These are phyloP conservation scores for Monosporozyma unispora DNA, from an alignment of 805 yeast species.

Conservation along the genomic window DNA sequence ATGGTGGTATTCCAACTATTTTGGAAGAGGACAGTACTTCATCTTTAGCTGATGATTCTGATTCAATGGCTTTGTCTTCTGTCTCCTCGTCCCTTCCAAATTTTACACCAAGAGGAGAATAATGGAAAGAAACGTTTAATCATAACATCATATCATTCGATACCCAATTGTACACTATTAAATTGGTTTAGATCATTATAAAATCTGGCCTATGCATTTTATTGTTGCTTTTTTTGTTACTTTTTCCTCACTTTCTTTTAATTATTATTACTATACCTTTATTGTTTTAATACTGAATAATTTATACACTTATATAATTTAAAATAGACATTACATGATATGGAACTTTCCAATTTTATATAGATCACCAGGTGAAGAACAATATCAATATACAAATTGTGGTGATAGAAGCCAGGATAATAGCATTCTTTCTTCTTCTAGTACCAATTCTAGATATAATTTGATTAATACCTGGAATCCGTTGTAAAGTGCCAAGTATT, in stretches of 20 bases:
- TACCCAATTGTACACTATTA: not conserved
- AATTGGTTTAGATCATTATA: not conserved
- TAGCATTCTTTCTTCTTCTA: slow-evolving; percentile 77
- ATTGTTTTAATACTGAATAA: not conserved
- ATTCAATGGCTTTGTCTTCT: slow-evolving; percentile 10
- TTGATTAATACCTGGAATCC: slow-evolving; percentile 76
- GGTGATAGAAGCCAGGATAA: slow-evolving; percentile 70
- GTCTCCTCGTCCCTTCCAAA: slow-evolving; percentile 12
- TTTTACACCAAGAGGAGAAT: slow-evolving; percentile 2
- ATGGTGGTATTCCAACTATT: slow-evolving; percentile 27
- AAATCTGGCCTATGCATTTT: not conserved
- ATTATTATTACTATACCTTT: not conserved
- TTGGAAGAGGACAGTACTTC: slow-evolving; percentile 23
- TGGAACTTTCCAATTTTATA: not conserved
- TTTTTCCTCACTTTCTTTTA: not conserved
- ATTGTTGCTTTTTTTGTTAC: not conserved
- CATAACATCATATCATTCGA: too few relatives aligned
- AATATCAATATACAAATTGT: slow-evolving; percentile 63
- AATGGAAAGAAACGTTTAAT: too few relatives aligned
- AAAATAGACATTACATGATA: not conserved
- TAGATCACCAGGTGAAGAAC: slow-evolving; percentile 39
- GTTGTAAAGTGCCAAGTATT: slow-evolving; percentile 50
- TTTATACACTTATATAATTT: not conserved
- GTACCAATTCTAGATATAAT: slow-evolving; percentile 75
- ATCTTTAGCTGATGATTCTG: slow-evolving; percentile 16